Conservation (phyloP, 179 eudicot genomes). For the Corrigiola litoralis region DNA sequence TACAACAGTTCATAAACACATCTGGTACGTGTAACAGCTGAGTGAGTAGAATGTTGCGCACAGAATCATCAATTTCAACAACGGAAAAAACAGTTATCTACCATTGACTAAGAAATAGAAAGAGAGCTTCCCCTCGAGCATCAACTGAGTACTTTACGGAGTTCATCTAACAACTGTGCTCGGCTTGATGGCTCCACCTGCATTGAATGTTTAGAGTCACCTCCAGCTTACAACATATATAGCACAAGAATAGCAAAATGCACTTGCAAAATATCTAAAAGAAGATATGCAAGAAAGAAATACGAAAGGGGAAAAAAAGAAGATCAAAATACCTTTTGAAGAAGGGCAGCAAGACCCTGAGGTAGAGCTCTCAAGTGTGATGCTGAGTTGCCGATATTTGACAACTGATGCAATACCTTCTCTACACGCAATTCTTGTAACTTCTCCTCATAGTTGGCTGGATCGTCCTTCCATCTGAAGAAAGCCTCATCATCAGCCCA, state of each 20-base stretch:
- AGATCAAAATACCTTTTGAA: slow-evolving; percentile 52
- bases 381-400: slow-evolving; percentile 54
- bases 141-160: slow-evolving; percentile 50
- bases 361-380: slow-evolving; percentile 76
- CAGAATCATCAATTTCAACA: background rate
- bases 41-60: background rate
- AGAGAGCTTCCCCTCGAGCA: background rate
- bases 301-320: background rate
- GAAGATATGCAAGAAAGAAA: background rate
- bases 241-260: background rate
- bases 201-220: slow-evolving; percentile 8
- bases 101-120: background rate
- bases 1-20: slow-evolving; percentile 4
- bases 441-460: slow-evolving; percentile 54
- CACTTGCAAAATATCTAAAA: too few species aligned
- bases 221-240: background rate
- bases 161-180: slow-evolving; percentile 53
- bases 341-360: slow-evolving; percentile 71
- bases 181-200: slow-evolving; percentile 71
- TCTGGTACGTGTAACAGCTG: background rate
- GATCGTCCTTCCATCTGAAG: slow-evolving; percentile 63
- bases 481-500: slow-evolving; percentile 84
- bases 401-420: slow-evolving; percentile 61
- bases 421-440: slow-evolving; percentile 63
- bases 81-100: background rate